Base-by-base conservation (phyloP, 2,329 filamentous ascomycete species). In the Apiospora sp. region DNA sequence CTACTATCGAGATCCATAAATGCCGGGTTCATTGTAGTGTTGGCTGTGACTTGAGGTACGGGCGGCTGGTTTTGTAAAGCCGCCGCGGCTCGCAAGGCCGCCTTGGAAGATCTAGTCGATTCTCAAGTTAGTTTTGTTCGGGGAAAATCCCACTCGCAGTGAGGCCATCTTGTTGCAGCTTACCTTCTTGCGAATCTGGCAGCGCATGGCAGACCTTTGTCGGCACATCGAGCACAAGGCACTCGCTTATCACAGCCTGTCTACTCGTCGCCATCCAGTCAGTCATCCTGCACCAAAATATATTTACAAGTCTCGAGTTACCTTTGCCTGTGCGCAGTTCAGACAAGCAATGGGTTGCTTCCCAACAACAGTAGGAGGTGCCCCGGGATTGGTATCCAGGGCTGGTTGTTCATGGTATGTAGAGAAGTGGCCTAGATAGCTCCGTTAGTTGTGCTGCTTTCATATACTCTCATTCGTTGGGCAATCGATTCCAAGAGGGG, bases 181-280 rank as follows among this genome's bases (percentile, higher is more conserved):
- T 41, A 64, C 58, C 58, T 8, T 34, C 87, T 82, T 1, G 87
- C 87, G 77, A 85, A 89, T 19, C 87, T 82, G 2, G 86, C 84
- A 5, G 83, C 83, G 75, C 87, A 86, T 1, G 82, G 77, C n/a
- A 88, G 77, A 72, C 83, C 84, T 78, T 87, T 88, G 64, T 87
- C 85, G 7, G 81, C 78, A 72, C 86, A 88, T 71, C 86, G 81
- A n/a, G 84, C 81, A 74, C 86, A 88, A 0, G 86, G 86, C 0
- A 85, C 82, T 71, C 81, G 80, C 76, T 88, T 88, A 73, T 88
- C 86, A 72, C 86, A 88, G 10, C 84, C 85, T 2, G 86, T 87
- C 78, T 88, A 87, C 44, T 27, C 67, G 14, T 41, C 24, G 13
- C 6, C 41, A n/a, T 46, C 7, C 67, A 22, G n/a, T 48, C 19